Percentiles rank a stretch among this genome's conserved stretches.
Conservation (phyloP, 2,329 filamentous ascomycete species). For the Diplodia scrobiculata region DNA sequence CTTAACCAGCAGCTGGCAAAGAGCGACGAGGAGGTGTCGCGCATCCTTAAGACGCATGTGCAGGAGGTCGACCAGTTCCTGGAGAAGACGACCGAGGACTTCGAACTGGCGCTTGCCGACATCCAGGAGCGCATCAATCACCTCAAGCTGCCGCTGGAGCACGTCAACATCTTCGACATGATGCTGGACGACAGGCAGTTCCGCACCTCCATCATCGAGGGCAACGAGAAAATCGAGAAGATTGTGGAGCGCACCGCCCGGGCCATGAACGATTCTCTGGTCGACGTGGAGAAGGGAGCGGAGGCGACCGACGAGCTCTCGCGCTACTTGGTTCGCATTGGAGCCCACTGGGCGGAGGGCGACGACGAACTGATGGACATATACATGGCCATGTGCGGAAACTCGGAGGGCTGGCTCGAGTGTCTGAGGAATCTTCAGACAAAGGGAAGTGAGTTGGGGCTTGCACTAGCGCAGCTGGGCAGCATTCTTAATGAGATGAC, state of each 20-base stretch:
- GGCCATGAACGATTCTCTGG: constrained; percentile 73
- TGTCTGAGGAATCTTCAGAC: constrained; percentile 76
- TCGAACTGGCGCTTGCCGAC: constrained; percentile 75
- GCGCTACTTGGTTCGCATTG: constrained; percentile 70
- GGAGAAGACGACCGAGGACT: constrained; percentile 81
- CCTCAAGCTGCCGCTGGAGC: constrained; percentile 79
- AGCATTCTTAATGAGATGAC: constrained; percentile 84
- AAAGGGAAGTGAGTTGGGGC: constrained; percentile 70
- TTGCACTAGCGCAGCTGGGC: constrained; percentile 70
- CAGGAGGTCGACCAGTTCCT: constrained; percentile 92
- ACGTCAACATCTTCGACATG: constrained; percentile 77
- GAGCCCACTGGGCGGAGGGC: constrained; percentile 61
- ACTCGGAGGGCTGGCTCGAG: constrained; percentile 84
- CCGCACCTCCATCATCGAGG: constrained; percentile 76
- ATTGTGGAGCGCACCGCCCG: constrained; percentile 78
- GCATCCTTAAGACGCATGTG: constrained; percentile 86
- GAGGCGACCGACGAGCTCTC: constrained; percentile 75
- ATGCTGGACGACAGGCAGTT: constrained; percentile 86
- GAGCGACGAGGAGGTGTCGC: constrained; percentile 82
- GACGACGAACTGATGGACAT: constrained; percentile 68
- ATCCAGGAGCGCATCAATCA: constrained; percentile 77
- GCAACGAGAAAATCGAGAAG: constrained; percentile 89
- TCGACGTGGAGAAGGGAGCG: constrained; percentile 77
- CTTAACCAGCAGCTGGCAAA: constrained; percentile 83
- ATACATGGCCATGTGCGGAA: constrained; percentile 87